Percentiles rank a stretch among this genome's conserved stretches.
phyloP scores from a whole-genome alignment of 257 asterid species.

The Lycium barbarum region DNA sequence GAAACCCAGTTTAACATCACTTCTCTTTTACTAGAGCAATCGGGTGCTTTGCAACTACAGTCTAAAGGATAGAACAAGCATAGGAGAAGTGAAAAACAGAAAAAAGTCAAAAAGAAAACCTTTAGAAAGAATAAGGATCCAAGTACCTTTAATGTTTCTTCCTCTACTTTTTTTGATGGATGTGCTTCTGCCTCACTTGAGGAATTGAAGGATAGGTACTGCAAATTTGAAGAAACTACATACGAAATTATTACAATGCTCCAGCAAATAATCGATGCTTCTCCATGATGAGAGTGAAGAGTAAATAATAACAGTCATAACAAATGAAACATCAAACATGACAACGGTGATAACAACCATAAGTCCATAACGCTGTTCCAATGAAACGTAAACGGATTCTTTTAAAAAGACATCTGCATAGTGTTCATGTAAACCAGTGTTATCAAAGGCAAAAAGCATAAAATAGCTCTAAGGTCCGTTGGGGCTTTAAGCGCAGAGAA shows the following conservation, averaged over 20 bases:
- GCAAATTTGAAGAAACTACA: conserved; percentile 38
- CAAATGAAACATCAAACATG: conserved; percentile 11
- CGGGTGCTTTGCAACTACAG: neutral
- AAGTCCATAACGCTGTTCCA: neutral
- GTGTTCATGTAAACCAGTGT: neutral
- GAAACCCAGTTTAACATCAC: neutral
- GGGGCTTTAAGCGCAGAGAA: too few species aligned
- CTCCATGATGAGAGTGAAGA: neutral
- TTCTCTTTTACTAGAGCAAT: conserved; percentile 1
- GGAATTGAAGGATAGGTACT: conserved; percentile 52
- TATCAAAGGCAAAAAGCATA: too few species aligned
- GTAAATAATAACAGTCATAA: neutral
- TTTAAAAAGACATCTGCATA: neutral
- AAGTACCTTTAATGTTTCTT: conserved; percentile 59
- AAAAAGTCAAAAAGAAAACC: neutral
- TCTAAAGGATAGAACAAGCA: neutral
- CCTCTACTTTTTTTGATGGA: conserved; percentile 66
- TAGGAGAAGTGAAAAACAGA: neutral
- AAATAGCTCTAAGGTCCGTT: too few species aligned
- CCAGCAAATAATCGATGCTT: neutral
- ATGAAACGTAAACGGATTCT: neutral
- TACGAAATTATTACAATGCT: neutral
- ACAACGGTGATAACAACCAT: neutral
- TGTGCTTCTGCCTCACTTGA: conserved; percentile 45
- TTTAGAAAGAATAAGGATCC: neutral